phyloP scores from a whole-genome alignment of 129 eudicot species.

The Lactuca saligna region DNA sequence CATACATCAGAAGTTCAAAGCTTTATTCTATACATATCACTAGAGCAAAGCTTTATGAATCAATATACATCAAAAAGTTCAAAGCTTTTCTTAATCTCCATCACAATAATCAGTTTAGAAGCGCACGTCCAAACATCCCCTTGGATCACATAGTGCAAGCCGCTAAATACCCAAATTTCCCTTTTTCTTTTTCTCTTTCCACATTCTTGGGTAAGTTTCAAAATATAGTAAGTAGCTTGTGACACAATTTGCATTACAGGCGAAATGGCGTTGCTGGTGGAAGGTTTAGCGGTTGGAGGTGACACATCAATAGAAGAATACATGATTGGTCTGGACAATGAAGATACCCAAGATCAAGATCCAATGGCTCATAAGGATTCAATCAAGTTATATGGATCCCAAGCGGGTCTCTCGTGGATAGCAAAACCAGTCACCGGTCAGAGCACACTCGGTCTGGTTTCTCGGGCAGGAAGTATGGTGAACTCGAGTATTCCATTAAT shows the following conservation, averaged over 20 bases:
- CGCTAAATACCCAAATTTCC: background rate
- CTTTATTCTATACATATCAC: too few relatives aligned
- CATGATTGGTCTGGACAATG: constrained; percentile 51
- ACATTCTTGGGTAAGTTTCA: background rate
- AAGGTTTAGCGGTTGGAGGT: constrained; percentile 68
- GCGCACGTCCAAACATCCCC: background rate
- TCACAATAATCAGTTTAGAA: background rate
- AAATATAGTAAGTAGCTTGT: constrained; percentile 1
- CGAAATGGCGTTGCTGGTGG: constrained; percentile 71
- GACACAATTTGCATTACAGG: constrained; percentile 34
- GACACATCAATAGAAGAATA: constrained; percentile 64
- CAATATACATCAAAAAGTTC: too few relatives aligned
- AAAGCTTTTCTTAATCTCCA: background rate
- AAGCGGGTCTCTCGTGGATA: constrained; percentile 61
- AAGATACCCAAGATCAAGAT: constrained; percentile 42
- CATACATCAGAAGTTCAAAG: too few relatives aligned
- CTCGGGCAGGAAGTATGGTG: constrained; percentile 63
- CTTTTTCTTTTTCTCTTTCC: background rate
- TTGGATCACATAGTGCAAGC: background rate
- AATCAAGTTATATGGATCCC: constrained; percentile 58
- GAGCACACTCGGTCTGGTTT: constrained; percentile 41
- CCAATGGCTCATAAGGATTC: constrained; percentile 44
- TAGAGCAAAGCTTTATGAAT: too few relatives aligned
- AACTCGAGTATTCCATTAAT: constrained; percentile 49
- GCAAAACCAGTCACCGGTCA: constrained; percentile 66